Evolutionary conservation across 1,284 basidiomycete species (phyloP).

Genomic region (Anthracocystis setariae): DNA sequence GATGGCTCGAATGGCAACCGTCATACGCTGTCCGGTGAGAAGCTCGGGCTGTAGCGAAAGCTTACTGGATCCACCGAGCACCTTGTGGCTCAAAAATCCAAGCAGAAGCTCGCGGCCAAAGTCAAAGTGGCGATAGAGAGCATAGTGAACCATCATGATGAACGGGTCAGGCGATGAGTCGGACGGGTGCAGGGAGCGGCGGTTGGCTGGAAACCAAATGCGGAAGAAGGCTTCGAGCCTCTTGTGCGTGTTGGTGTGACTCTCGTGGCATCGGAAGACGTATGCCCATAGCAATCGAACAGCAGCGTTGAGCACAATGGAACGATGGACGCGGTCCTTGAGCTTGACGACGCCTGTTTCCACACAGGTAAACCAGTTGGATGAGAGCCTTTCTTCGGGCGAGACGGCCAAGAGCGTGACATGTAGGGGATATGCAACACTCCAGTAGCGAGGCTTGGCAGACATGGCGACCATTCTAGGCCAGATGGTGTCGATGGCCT

Average conservation of each 20-base stretch:
- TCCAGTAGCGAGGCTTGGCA: conserved; percentile 89
- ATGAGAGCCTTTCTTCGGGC: conserved; percentile 83
- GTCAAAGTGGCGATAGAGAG: conserved; percentile 85
- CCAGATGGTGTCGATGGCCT: conserved; percentile 85
- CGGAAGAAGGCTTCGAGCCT: conserved; percentile 82
- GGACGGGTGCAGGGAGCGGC: conserved; percentile 74
- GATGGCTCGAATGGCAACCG: conserved; percentile 81
- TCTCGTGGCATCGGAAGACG: conserved; percentile 88
- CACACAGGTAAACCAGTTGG: conserved; percentile 76
- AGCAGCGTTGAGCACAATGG: conserved; percentile 82
- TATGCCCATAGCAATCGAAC: conserved; percentile 91
- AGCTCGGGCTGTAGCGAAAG: conserved; percentile 62
- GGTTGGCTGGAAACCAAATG: conserved; percentile 81
- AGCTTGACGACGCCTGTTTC: conserved; percentile 75
- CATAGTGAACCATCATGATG: conserved; percentile 82
- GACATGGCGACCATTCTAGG: conserved; percentile 87
- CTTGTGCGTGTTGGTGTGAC: conserved; percentile 78
- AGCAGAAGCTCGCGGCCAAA: conserved; percentile 84
- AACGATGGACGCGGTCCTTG: conserved; percentile 84
- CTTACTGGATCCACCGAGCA: conserved; percentile 49
- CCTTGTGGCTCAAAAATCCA: conserved; percentile 57
- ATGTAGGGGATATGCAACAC: conserved; percentile 83
- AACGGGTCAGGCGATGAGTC: conserved; percentile 83
- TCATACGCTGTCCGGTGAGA: conserved; percentile 71
- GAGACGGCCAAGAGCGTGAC: conserved; percentile 87